Conservation (phyloP, 164 flowering plant genomes). For the Aristolochia californica region DNA sequence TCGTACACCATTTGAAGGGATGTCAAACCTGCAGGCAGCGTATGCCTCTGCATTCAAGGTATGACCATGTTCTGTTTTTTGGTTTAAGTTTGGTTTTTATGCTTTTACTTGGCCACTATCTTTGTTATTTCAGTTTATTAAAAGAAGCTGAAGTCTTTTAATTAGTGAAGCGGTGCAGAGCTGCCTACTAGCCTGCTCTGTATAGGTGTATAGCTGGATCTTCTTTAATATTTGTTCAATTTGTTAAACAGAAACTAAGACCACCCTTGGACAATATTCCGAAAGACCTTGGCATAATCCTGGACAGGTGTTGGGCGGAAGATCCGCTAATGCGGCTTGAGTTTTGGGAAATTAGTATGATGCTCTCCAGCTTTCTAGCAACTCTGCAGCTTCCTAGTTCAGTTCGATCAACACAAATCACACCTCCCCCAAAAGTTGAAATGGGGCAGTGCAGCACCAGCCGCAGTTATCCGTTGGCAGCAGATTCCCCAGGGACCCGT, state of each 20-base stretch:
- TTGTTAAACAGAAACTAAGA: slow-evolving; percentile 36
- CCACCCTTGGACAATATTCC: slow-evolving; percentile 46
- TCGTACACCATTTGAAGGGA: slow-evolving; percentile 47
- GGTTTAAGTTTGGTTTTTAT: no score
- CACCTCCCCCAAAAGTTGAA: slow-evolving; percentile 6
- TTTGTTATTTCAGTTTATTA: background rate
- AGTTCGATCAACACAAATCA: slow-evolving; percentile 7
- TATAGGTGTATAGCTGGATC: background rate
- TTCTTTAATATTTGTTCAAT: background rate
- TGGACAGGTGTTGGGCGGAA: slow-evolving; percentile 56
- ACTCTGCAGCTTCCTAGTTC: background rate
- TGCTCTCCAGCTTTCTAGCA: slow-evolving; percentile 15
- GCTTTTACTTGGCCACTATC: no score
- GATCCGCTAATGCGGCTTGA: slow-evolving; percentile 54
- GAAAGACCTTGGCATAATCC: slow-evolving; percentile 26
- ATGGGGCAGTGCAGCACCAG: background rate
- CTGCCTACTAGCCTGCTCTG: no score
- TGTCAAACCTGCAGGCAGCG: slow-evolving; percentile 32
- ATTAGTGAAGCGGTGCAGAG: no score
- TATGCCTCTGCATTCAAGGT: slow-evolving; percentile 44
- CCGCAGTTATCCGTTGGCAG: background rate
- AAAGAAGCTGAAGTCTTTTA: no score
- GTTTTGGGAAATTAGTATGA: slow-evolving; percentile 29
- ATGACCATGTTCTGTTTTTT: background rate
- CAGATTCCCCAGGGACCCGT: slow-evolving; percentile 17